Conservation (phyloP, 2,329 filamentous ascomycete genomes). For the Hirsutella minnesotensis region DNA sequence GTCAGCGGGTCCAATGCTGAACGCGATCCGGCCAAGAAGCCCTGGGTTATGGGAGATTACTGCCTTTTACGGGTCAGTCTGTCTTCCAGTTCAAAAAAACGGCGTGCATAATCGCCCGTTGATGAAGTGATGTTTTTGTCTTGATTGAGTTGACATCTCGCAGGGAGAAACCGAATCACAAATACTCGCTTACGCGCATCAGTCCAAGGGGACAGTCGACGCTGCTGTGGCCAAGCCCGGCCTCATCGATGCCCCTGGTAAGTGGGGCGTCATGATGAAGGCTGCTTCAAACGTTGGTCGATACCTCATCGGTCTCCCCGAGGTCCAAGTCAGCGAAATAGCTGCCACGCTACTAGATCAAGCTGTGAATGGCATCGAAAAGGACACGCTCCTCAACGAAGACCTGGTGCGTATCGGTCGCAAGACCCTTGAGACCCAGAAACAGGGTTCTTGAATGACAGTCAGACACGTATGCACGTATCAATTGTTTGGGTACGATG, state of each 20-base stretch:
- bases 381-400: constrained; percentile 29
- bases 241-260: constrained; percentile 17
- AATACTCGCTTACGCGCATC: constrained; percentile 27
- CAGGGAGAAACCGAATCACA: constrained; percentile 34
- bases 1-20: constrained; percentile 32
- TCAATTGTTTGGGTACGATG: too few relatives aligned
- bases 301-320: constrained; percentile 17
- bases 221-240: constrained; percentile 29
- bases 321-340: constrained; percentile 23
- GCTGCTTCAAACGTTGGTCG: background rate
- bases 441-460: background rate
- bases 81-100: constrained; percentile 5
- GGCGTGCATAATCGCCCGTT: too few relatives aligned
- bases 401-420: constrained; percentile 27
- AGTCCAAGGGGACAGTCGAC: constrained; percentile 25
- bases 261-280: background rate
- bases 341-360: constrained; percentile 31
- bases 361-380: constrained; percentile 30
- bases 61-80: constrained; percentile 29
- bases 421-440: background rate
- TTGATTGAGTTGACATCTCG: too few relatives aligned
- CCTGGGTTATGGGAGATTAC: constrained; percentile 26
- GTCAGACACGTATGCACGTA: too few relatives aligned
- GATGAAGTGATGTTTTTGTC: too few relatives aligned
- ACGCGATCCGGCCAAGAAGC: constrained; percentile 32